Conservation (phyloP, 2,329 filamentous ascomycete species). For the Aureobasidium musti region DNA sequence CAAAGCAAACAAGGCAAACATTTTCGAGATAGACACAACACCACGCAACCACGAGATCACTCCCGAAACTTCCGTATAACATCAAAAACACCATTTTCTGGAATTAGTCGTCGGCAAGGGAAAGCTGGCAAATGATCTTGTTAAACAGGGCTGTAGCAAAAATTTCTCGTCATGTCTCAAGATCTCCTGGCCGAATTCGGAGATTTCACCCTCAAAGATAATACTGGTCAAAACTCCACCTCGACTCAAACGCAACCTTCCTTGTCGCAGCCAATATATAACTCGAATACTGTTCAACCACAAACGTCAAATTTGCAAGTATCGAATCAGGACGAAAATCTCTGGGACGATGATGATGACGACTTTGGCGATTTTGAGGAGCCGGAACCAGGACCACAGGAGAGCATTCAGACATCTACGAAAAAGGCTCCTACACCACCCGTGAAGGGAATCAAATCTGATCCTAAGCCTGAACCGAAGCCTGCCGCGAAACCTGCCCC, state of each 20-base stretch:
- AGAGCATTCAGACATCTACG: neutral
- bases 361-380: slow-evolving; percentile 43
- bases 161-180: slow-evolving; percentile 50
- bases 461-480: neutral
- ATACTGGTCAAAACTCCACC: slow-evolving; percentile 7
- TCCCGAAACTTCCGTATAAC: slow-evolving; percentile 2
- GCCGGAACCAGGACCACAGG: slow-evolving; percentile 24
- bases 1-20: slow-evolving; percentile 25
- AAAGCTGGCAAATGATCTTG: neutral
- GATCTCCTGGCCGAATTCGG: slow-evolving; percentile 58
- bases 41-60: slow-evolving; percentile 2
- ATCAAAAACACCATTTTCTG: neutral
- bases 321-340: slow-evolving; percentile 36
- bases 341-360: slow-evolving; percentile 36
- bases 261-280: slow-evolving; percentile 30
- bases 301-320: slow-evolving; percentile 4
- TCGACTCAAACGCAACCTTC: slow-evolving; percentile 20
- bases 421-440: neutral
- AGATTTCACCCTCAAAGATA: slow-evolving; percentile 32
- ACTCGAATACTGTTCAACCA: slow-evolving; percentile 17
- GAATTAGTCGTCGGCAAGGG: neutral
- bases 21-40: slow-evolving; percentile 9
- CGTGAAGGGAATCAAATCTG: neutral
- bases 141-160: neutral
- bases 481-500: neutral